These are phyloP conservation scores for Vaccinium corymbosum DNA, from an alignment of 148 eudicot genomes.

Conservation along the genomic window DNA sequence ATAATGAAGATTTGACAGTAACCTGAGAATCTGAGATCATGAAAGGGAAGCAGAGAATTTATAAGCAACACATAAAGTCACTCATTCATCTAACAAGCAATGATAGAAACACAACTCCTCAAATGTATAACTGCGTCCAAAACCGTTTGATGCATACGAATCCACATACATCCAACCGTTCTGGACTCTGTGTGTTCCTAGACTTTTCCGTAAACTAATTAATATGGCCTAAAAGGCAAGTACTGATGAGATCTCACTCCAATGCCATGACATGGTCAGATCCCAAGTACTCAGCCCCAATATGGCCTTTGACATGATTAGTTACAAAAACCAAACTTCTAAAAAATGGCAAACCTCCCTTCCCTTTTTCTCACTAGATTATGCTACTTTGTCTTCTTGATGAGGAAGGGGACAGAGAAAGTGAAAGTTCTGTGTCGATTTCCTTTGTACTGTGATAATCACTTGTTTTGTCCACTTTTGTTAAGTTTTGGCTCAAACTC, in stretches of 20 bases:
- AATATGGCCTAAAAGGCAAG: slow-evolving; percentile 16
- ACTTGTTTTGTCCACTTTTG: not conserved
- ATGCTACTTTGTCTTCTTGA: slow-evolving; percentile 12
- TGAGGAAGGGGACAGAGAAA: slow-evolving; percentile 19
- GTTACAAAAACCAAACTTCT: slow-evolving; percentile 12
- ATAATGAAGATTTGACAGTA: not conserved
- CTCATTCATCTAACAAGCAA: no score
- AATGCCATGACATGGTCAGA: slow-evolving; percentile 27
- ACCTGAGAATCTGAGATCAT: no score
- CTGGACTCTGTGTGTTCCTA: no score
- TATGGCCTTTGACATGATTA: slow-evolving; percentile 20
- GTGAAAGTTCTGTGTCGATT: slow-evolving; percentile 26
- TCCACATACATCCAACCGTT: no score
- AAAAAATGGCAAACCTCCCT: not conserved
- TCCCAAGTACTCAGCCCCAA: slow-evolving; percentile 31
- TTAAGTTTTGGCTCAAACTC: slow-evolving; percentile 22
- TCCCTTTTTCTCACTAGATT: not conserved
- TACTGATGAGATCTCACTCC: slow-evolving; percentile 31
- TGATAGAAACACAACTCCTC: no score
- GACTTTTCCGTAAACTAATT: no score
- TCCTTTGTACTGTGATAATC: slow-evolving; percentile 4
- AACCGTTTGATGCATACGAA: no score
- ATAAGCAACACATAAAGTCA: no score
- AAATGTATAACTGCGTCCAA: no score
- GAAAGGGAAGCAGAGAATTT: not conserved